A percentile compares a stretch with the other conserved stretches of the same genome.
Conservation (phyloP, 129 eudicot genomes). For the Cynara cardunculus region DNA sequence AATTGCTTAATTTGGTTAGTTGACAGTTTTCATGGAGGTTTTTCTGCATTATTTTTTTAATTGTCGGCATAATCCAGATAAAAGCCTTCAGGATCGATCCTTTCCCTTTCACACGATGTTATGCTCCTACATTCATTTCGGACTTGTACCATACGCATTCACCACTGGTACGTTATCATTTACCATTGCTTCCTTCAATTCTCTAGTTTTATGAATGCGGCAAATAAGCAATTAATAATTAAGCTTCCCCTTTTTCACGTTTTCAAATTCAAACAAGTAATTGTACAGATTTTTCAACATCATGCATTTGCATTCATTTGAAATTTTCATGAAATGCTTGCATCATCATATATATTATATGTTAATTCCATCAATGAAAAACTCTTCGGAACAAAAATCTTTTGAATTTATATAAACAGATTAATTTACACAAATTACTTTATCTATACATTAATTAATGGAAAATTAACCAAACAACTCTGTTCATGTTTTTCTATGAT, state of each 20-base stretch:
- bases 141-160: conserved; percentile 13
- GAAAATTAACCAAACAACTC: not conserved
- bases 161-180: not conserved
- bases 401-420: no score
- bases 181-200: not conserved
- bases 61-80: not conserved
- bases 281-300: not conserved
- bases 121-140: not conserved
- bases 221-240: not conserved
- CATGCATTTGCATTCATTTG: not conserved
- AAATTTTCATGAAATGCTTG: not conserved
- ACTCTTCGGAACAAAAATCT: no score
- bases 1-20: not conserved
- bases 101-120: not conserved
- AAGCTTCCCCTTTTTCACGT: not conserved
- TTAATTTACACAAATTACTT: no score
- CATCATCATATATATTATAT: no score
- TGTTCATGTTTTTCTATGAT: not conserved
- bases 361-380: no score
- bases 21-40: not conserved
- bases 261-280: not conserved
- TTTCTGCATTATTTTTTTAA: conserved; percentile 6
- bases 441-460: no score
- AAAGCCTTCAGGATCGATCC: not conserved
- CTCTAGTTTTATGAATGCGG: not conserved